Conservation (phyloP, 2,329 filamentous ascomycete species). For the Neobulgaria alba region DNA sequence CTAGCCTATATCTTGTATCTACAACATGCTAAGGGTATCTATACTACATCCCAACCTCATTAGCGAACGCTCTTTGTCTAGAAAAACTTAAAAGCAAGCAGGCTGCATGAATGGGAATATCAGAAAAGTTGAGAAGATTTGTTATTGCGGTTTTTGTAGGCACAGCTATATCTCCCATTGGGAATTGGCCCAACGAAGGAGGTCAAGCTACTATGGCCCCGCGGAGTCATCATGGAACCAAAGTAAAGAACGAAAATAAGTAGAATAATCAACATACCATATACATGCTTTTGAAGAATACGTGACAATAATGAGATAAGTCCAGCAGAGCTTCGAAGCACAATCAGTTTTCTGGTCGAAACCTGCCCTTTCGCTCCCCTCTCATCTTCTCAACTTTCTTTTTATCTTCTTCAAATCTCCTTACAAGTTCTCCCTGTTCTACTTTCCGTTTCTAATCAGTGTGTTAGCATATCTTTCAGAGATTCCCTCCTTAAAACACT, state of each 20-base stretch:
- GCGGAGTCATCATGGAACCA: conserved; percentile 38
- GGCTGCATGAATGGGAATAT: too few species aligned
- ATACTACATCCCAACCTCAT: too few species aligned
- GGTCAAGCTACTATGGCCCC: conserved; percentile 43
- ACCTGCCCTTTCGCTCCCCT: conserved; percentile 46
- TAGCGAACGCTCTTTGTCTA: too few species aligned
- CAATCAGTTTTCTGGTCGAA: conserved; percentile 42
- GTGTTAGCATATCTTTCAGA: too few species aligned
- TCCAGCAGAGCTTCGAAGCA: background rate
- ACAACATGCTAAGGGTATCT: too few species aligned
- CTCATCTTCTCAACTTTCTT: conserved; percentile 64
- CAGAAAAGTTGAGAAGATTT: conserved; percentile 60
- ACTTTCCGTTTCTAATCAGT: conserved; percentile 71
- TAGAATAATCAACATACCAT: conserved; percentile 14
- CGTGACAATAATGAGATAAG: too few species aligned
- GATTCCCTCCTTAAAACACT: background rate
- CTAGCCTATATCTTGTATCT: too few species aligned
- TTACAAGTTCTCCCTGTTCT: conserved; percentile 59
- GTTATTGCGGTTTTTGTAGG: conserved; percentile 54
- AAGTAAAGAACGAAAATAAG: conserved; percentile 1
- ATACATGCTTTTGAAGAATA: too few species aligned
- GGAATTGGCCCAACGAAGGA: conserved; percentile 24
- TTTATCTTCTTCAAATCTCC: conserved; percentile 68
- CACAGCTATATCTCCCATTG: conserved; percentile 32
- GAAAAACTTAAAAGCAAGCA: too few species aligned